These are phyloP conservation scores for Xylaria arbuscula DNA, from an alignment of 2,329 filamentous ascomycete species.

Conservation along the genomic window DNA sequence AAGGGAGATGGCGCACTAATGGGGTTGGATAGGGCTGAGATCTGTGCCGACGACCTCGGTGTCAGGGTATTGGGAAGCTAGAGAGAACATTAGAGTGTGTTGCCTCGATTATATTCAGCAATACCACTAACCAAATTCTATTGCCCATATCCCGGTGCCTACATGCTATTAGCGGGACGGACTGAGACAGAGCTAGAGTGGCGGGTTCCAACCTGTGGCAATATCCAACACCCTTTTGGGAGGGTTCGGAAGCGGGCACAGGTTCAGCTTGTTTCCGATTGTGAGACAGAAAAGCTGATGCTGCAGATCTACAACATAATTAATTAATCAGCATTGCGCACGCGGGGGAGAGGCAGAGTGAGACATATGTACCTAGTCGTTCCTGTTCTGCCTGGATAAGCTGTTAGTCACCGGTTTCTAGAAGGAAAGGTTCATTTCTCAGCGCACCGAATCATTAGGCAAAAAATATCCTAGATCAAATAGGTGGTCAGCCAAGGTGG, in stretches of 20 bases:
- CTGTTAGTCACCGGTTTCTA: constrained; percentile 19
- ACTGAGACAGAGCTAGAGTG: neutral
- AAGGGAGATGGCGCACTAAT: constrained; percentile 44
- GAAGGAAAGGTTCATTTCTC: neutral
- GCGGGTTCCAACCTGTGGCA: constrained; percentile 49
- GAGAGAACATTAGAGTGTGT: constrained; percentile 6
- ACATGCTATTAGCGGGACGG: constrained; percentile 25
- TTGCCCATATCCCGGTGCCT: constrained; percentile 62
- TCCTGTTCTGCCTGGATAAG: constrained; percentile 49
- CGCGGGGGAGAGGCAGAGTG: neutral
- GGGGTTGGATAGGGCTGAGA: constrained; percentile 59
- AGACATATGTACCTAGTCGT: constrained; percentile 42
- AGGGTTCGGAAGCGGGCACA: constrained; percentile 56
- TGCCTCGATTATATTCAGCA: neutral
- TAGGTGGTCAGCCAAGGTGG: constrained; percentile 20
- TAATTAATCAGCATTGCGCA: neutral
- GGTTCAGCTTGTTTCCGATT: constrained; percentile 55
- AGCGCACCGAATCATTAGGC: constrained; percentile 48
- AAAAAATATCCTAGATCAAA: constrained; percentile 47
- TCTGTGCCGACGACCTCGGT: constrained; percentile 57
- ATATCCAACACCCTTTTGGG: constrained; percentile 60
- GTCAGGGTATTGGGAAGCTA: constrained; percentile 55
- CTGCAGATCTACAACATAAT: constrained; percentile 51
- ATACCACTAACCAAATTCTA: constrained; percentile 55
- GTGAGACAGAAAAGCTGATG: constrained; percentile 55